Base-by-base conservation (phyloP, 1,139 yeast genomes). In the Pichia sp. region DNA sequence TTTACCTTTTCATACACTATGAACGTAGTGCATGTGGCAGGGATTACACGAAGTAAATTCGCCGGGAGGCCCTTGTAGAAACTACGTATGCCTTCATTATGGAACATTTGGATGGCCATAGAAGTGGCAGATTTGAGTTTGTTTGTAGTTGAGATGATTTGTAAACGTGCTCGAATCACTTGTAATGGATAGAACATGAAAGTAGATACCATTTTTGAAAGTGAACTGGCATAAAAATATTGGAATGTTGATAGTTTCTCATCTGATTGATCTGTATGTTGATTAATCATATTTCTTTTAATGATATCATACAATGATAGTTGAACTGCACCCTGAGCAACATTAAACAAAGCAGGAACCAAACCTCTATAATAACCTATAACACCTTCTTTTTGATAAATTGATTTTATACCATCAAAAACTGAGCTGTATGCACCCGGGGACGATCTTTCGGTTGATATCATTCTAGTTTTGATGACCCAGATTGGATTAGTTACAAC, bases 281-380 rank as follows among this genome's bases (percentile, higher is more conserved):
- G 16, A 6, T 23, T 16, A 18, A 30, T 30, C 16, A 52, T 43
- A 29, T 66, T 56, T 50, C 59, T 60, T 64, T 86, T 88, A 46
- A 86, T 59, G 24, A 85, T 77, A 59, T 90, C 97, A 62, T 92
- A 92, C 25, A 88, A 68, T 18, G 95, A 79, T 61, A 92, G 83
- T 59, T 94, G 96, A 16, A 92, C 67, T 11, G 96, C 88, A 8
- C 95, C 95, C 62, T 92, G 97, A 22, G 85, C 75, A 1, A 92
- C 95, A 54, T 87, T 90, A 47, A 90, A 71, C 49, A 90, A 61
- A 7, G 95, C 80, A 0, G 98, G 97, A 1, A 81, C 59, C 7
- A 89, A 70, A 0, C 98, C 98, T 53, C 80, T 79, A 83, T 95
- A 89, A 54, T 87, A 82, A 1, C 90, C 85, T 2, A 56, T 45